Evolutionary conservation across 345 rosid species (phyloP), one percentile per base, ranked within the genome.

Genomic region (Raphanus raphanistrum): DNA sequence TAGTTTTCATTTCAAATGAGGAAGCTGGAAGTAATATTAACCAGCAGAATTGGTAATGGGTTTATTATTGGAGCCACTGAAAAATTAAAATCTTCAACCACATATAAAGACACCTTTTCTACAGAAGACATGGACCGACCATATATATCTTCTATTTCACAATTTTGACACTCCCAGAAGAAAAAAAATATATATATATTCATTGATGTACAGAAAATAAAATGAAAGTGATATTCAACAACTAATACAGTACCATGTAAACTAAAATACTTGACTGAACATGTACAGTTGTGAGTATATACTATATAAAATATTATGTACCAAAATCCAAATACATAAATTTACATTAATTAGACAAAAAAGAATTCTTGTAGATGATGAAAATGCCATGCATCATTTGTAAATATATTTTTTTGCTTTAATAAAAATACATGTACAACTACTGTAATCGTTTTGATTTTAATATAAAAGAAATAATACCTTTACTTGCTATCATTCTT

Each of bases 71-170:
- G 59, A 38, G 48, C 31, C 48, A 17, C 65, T 63, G 33, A 12
- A 48, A 12, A 10, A 48, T 6, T 6, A 16, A 63, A 17, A 9
- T 17, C 72, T 71, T 78, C 72, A 12, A 66, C 62, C 76, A 71
- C 81, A 71, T 67, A 71, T 70, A 76, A 76, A 70, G 76, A 71
- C 72, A 58, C 5, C 67, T 77, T 77, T 77, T 65, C 76, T 71
- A 57, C 15, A 32, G 50, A 9, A 16, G 29, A 31, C 38, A 57
- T 43, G 10, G 72, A 57, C 81, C 81, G 81, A 41, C 72, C 81
- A 71, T 29, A 64, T 41, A 72, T 41, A 45, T 63, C 16, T 52
- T 57, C 54, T 17, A 21, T 12, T 43, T 77, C 71, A 38, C 54
- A 21, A 16, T 71, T 67, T 28, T 64, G n/a, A 5, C 76, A 71